phyloP scores from a whole-genome alignment of 306 rosid genomes.

The Pyrus bretschneideri region DNA sequence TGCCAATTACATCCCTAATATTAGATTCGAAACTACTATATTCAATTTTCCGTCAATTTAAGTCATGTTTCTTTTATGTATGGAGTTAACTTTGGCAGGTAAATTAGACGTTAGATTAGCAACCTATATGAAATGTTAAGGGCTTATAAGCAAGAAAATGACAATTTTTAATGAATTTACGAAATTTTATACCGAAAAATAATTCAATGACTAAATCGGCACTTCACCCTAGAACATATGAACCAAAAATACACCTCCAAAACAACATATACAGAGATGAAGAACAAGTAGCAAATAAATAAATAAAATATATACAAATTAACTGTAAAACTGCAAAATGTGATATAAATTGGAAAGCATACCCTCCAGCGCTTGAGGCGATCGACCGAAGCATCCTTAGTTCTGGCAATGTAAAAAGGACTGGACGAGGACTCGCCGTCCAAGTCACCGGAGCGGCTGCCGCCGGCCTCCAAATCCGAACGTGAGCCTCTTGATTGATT shows the following conservation, averaged over 20 bases:
- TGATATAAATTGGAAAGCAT: neutral
- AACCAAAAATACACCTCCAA: neutral
- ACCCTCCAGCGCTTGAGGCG: slow-evolving; percentile 97
- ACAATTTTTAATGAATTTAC: too few relatives aligned
- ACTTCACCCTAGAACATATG: neutral
- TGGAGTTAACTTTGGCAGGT: too few relatives aligned
- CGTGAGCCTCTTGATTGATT: slow-evolving; percentile 43
- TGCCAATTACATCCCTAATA: too few relatives aligned
- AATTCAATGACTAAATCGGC: too few relatives aligned
- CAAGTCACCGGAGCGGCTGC: slow-evolving; percentile 24
- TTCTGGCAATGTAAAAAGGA: slow-evolving; percentile 66
- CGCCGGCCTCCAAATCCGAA: slow-evolving; percentile 58
- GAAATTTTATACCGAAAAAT: too few relatives aligned
- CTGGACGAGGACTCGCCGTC: slow-evolving; percentile 23
- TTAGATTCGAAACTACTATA: too few relatives aligned
- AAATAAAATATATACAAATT: neutral
- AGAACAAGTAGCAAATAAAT: neutral
- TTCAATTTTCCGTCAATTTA: too few relatives aligned
- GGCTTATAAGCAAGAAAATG: too few relatives aligned
- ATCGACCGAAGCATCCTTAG: slow-evolving; percentile 66
- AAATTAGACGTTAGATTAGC: too few relatives aligned
- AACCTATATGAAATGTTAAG: too few relatives aligned
- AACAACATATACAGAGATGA: neutral
- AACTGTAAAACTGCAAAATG: neutral
- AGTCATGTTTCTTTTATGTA: too few relatives aligned